Percentiles rank a stretch among this genome's conserved stretches.
Evolutionary conservation across 1,284 basidiomycete genomes (phyloP).

Genomic region (Flammula alnicola): DNA sequence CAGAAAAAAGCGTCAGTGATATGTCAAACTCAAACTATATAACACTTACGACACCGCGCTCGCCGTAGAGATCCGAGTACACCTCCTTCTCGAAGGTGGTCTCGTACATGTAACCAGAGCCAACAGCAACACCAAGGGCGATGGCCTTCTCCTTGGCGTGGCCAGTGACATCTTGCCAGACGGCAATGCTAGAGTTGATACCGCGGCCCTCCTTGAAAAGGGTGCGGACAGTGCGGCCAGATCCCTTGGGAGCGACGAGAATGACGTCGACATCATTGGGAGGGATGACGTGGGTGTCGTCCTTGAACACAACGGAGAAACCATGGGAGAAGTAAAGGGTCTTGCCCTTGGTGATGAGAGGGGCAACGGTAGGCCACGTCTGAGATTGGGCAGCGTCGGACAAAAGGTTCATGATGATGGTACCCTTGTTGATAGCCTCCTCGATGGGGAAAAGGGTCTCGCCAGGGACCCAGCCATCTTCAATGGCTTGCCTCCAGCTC

Average conservation of each 20-base stretch:
- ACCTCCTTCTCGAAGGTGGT: conserved; percentile 99
- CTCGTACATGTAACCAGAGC: conserved; percentile 97
- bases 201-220: conserved; percentile 99
- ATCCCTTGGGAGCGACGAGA: conserved; percentile 98
- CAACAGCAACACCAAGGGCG: conserved; percentile 93
- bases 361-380: conserved; percentile 89
- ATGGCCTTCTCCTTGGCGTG: conserved; percentile 98
- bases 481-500: conserved; percentile 94
- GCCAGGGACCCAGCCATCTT: conserved; percentile 98
- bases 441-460: conserved; percentile 99
- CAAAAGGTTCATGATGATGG: conserved; percentile 99
- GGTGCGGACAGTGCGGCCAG: conserved; percentile 97
- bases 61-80: conserved; percentile 98
- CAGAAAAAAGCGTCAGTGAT: conserved; percentile 23
- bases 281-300: conserved; percentile 93
- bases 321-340: conserved; percentile 99
- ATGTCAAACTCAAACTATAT: not conserved
- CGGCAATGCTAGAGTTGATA: conserved; percentile 90
- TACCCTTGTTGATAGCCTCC: conserved; percentile 94
- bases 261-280: conserved; percentile 98
- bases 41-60: conserved; percentile 92
- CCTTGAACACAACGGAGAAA: conserved; percentile 98
- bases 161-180: conserved; percentile 95
- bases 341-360: conserved; percentile 98
- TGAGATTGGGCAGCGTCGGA: conserved; percentile 98